These are phyloP conservation scores for Cystofilobasidium bisporidii DNA, from an alignment of 768 basidiomycete species.

Conservation along the genomic window DNA sequence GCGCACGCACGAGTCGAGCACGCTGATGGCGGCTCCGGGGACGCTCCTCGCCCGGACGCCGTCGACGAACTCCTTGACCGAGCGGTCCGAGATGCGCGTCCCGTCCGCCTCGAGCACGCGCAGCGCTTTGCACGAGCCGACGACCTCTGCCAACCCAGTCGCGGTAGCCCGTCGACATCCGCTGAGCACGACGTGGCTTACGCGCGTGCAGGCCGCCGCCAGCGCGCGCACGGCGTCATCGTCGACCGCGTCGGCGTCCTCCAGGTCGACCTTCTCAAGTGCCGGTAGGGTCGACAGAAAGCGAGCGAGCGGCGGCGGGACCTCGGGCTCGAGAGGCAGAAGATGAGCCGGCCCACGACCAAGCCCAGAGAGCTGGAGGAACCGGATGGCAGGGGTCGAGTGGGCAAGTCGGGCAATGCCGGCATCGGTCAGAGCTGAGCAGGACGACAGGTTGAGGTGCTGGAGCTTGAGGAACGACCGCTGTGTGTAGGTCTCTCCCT, in stretches of 20 bases:
- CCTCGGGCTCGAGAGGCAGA: too few relatives aligned
- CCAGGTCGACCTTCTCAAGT: conserved; percentile 4
- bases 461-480: background rate
- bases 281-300: background rate
- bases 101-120: conserved; percentile 10
- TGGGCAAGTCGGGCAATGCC: background rate
- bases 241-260: background rate
- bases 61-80: background rate
- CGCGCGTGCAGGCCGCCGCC: background rate
- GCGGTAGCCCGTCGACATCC: background rate
- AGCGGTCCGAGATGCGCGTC: background rate
- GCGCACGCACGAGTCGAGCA: background rate
- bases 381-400: background rate
- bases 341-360: too few relatives aligned
- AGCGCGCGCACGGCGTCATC: background rate
- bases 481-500: background rate
- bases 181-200: background rate
- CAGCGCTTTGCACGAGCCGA: background rate
- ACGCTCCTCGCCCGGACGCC: background rate
- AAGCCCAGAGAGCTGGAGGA: background rate
- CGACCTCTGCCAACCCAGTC: background rate
- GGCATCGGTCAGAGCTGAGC: background rate
- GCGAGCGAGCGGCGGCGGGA: background rate
- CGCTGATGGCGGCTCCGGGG: background rate
- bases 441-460: conserved; percentile 1